Evolutionary conservation across 345 rosid species (phyloP).

Genomic region (Pseudoturritis turrita): DNA sequence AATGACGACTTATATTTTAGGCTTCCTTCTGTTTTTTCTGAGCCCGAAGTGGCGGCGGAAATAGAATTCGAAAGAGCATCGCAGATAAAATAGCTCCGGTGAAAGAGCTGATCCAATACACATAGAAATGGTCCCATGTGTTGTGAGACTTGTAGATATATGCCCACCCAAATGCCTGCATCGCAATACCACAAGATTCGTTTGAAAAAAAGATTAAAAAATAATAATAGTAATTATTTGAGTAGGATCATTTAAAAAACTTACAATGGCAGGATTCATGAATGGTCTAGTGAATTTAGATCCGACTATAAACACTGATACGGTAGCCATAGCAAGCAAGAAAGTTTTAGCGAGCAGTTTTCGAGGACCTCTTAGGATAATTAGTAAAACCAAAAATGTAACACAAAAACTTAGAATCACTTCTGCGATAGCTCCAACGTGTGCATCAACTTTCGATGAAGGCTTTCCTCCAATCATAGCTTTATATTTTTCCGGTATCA

Average conservation of each 20-base stretch:
- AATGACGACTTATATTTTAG: conserved; percentile 2
- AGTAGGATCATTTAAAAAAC: conserved; percentile 24
- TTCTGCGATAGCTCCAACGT: conserved; percentile 85
- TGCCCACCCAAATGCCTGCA: conserved; percentile 97
- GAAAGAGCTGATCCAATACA: conserved; percentile 89
- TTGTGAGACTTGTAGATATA: conserved; percentile 70
- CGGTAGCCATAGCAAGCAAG: conserved; percentile 65
- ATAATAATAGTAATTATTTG: too few species aligned
- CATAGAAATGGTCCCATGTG: conserved; percentile 91
- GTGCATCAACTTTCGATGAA: conserved; percentile 61
- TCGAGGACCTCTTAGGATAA: conserved; percentile 72
- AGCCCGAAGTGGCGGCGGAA: conserved; percentile 39
- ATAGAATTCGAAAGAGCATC: conserved; percentile 59
- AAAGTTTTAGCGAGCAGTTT: conserved; percentile 46
- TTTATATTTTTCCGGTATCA: conserved; percentile 65
- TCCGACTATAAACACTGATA: conserved; percentile 56
- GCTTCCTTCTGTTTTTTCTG: conserved; percentile 55
- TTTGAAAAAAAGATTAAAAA: too few species aligned
- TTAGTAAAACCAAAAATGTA: conserved; percentile 60
- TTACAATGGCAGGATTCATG: conserved; percentile 99
- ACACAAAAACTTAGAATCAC: conserved; percentile 75
- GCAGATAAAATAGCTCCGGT: conserved; percentile 78
- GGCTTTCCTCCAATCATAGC: conserved; percentile 66
- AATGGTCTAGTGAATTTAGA: conserved; percentile 78
- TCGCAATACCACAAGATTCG: background rate